Conservation (phyloP, 805 yeast species). For the Pichia thaimueangensis region DNA sequence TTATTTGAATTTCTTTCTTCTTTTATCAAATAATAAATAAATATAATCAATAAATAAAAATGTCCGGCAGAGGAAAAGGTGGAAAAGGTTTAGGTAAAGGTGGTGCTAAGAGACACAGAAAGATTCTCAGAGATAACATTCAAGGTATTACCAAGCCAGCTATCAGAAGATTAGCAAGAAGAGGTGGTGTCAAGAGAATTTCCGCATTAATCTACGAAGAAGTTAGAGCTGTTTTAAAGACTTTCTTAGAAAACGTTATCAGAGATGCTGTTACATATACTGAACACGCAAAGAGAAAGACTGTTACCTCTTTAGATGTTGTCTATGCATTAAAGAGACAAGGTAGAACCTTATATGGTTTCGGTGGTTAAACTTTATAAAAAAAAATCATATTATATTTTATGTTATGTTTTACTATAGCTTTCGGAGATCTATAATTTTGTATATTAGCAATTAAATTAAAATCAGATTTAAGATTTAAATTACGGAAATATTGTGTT, state of each 20-base stretch:
- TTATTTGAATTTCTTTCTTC: conserved; percentile 4
- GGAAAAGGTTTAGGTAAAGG: conserved; percentile 99
- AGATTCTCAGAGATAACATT: conserved; percentile 98
- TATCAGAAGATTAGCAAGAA: conserved; percentile 99
- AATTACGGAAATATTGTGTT: not conserved
- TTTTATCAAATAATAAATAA: conserved; percentile 16
- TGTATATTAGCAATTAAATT: conserved; percentile 10
- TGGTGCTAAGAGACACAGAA: conserved; percentile 99
- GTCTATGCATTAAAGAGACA: conserved; percentile 99
- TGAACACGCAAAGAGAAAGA: conserved; percentile 99
- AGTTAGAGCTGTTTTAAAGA: conserved; percentile 93
- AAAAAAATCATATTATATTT: too few species aligned
- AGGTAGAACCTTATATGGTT: conserved; percentile 99
- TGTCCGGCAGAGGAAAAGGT: conserved; percentile 99
- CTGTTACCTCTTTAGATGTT: conserved; percentile 97
- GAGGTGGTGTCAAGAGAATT: conserved; percentile 99
- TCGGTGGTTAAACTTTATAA: conserved; percentile 97
- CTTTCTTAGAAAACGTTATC: conserved; percentile 94
- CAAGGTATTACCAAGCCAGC: conserved; percentile 99
- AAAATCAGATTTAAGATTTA: not conserved
- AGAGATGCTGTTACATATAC: conserved; percentile 99
- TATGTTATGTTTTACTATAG: conserved; percentile 6
- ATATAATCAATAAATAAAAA: conserved; percentile 33
- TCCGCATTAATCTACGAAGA: conserved; percentile 98
- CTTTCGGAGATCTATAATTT: not conserved